These are phyloP conservation scores for Podospora conica DNA, from an alignment of 495 filamentous ascomycete species.

Conservation along the genomic window DNA sequence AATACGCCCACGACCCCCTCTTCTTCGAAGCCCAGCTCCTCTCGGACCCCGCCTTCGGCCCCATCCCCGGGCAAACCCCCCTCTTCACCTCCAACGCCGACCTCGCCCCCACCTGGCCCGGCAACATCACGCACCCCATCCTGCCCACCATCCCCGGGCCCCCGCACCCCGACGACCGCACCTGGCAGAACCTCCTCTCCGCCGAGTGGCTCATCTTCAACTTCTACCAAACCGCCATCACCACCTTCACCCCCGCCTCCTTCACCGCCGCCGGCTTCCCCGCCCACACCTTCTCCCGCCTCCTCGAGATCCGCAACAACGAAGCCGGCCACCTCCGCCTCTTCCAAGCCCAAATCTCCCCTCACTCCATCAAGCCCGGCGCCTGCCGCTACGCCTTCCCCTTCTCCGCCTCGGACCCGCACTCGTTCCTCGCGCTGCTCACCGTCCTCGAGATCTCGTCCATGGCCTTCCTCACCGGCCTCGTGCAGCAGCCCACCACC, in stretches of 20 bases:
- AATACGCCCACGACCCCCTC: not conserved
- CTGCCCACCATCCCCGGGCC: conserved; percentile 35
- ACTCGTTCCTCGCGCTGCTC: conserved; percentile 39
- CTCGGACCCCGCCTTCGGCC: conserved; percentile 34
- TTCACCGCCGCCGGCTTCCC: conserved; percentile 42
- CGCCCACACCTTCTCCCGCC: conserved; percentile 41
- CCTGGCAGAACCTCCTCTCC: conserved; percentile 49
- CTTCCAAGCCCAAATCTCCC: conserved; percentile 49
- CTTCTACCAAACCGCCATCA: conserved; percentile 49
- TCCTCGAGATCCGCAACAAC: conserved; percentile 51
- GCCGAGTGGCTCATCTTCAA: conserved; percentile 52
- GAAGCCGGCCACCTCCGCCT: conserved; percentile 52
- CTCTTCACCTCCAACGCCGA: conserved; percentile 41
- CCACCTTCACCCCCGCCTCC: conserved; percentile 35
- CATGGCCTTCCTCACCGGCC: conserved; percentile 50
- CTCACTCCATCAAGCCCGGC: conserved; percentile 47
- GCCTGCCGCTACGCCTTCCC: conserved; percentile 45
- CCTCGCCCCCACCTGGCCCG: conserved; percentile 39
- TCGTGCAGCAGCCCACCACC: conserved; percentile 38
- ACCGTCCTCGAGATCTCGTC: conserved; percentile 47
- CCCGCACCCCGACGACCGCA: conserved; percentile 39
- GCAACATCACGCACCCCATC: conserved; percentile 38
- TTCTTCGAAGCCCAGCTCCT: conserved; percentile 29
- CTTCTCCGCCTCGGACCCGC: conserved; percentile 30
- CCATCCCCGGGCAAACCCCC: conserved; percentile 38